These are phyloP conservation scores for Nemophila menziesii DNA, from an alignment of 257 asterid genomes.

Conservation along the genomic window DNA sequence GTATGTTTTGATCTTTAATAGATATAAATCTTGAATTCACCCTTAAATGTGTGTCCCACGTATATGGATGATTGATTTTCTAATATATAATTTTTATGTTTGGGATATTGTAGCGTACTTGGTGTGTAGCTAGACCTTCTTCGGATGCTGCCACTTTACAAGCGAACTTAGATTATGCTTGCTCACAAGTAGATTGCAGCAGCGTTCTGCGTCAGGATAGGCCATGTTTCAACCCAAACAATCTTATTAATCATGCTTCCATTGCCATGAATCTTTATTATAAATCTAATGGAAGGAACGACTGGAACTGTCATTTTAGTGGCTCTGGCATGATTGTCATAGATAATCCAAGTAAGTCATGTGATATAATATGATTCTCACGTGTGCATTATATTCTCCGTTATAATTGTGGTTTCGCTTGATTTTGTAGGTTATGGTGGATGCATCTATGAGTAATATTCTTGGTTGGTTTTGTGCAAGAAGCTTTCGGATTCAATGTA, in stretches of 20 bases:
- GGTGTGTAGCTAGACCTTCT: slow-evolving; percentile 68
- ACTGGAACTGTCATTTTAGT: slow-evolving; percentile 34
- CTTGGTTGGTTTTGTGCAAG: not conserved
- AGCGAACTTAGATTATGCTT: slow-evolving; percentile 25
- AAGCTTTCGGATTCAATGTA: too few relatives aligned
- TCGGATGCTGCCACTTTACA: slow-evolving; percentile 12
- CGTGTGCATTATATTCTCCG: not conserved
- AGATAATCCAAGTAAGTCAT: slow-evolving; percentile 47
- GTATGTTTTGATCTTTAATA: too few relatives aligned
- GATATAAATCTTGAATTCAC: too few relatives aligned
- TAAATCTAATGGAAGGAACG: slow-evolving; percentile 26
- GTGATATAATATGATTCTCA: not conserved
- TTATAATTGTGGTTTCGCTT: not conserved
- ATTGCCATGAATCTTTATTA: slow-evolving; percentile 54
- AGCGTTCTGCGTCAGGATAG: slow-evolving; percentile 18
- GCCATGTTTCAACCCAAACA: slow-evolving; percentile 32
- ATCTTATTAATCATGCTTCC: slow-evolving; percentile 45
- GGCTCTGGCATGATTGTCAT: slow-evolving; percentile 29
- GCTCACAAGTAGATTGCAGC: slow-evolving; percentile 29
- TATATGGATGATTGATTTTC: not conserved
- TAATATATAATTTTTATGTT: not conserved
- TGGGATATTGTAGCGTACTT: slow-evolving; percentile 24
- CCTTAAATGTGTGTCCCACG: not conserved
- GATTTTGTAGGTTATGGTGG: slow-evolving; percentile 37
- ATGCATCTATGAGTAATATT: slow-evolving; percentile 21